These are phyloP conservation scores for Trypanosoma cruzi DNA, from an alignment of 208 protist genomes.

Conservation along the genomic window DNA sequence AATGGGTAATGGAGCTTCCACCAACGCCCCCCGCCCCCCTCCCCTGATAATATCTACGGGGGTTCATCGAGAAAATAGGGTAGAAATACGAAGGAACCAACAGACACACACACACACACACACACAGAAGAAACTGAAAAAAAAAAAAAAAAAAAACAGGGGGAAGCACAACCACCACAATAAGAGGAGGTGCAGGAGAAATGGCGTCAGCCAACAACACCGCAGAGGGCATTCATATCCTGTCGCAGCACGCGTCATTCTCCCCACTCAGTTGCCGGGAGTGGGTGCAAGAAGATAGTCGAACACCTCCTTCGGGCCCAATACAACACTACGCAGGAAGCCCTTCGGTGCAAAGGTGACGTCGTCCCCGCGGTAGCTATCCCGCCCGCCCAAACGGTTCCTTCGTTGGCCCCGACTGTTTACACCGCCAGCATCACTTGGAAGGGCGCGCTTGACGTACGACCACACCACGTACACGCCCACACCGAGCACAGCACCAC, in stretches of 20 bases:
- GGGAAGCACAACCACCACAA: no score
- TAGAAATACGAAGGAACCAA: no score
- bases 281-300: conserved; percentile 74
- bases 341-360: conserved; percentile 24
- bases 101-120: no score
- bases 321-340: conserved; percentile 62
- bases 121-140: no score
- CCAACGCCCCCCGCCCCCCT: no score
- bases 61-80: no score
- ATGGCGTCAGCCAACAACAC: no score
- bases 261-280: conserved; percentile 7
- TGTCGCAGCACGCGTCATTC: background rate
- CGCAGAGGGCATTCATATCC: no score
- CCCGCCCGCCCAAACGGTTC: background rate
- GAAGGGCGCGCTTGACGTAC: conserved; percentile 13
- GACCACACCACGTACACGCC: conserved; percentile 52
- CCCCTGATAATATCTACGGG: no score
- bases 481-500: conserved; percentile 47
- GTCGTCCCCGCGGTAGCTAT: conserved; percentile 26
- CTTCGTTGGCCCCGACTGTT: conserved; percentile 2
- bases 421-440: background rate
- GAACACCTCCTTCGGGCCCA: conserved; percentile 82
- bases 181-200: no score
- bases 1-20: no score
- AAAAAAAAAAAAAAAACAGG: no score